These are phyloP conservation scores for Colletotrichum tamarilloi DNA, from an alignment of 2,329 filamentous ascomycete species.

Conservation along the genomic window DNA sequence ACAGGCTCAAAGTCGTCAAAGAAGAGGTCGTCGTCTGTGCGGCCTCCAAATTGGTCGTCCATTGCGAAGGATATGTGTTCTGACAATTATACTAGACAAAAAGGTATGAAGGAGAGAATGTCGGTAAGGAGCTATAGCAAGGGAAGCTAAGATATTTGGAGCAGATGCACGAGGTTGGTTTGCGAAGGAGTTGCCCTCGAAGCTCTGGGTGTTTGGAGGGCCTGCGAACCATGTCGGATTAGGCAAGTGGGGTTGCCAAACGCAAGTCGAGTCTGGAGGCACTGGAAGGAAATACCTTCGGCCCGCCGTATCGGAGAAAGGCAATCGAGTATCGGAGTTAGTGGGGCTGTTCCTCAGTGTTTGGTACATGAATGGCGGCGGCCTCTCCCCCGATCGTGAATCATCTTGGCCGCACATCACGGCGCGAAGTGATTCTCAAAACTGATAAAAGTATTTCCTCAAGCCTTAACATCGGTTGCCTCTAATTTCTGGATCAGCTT, in stretches of 20 bases:
- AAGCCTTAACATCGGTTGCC: not conserved
- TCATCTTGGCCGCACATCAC: conserved; percentile 35
- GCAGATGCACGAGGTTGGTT: conserved; percentile 11
- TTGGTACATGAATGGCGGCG: not conserved
- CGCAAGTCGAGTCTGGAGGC: not conserved
- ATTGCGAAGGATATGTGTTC: conserved; percentile 46
- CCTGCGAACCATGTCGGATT: conserved; percentile 22
- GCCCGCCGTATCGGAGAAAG: not conserved
- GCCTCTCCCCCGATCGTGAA: not conserved
- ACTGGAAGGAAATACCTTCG: not conserved
- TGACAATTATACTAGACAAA: not conserved
- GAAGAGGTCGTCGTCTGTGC: conserved; percentile 72
- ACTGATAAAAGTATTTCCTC: not conserved
- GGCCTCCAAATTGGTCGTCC: conserved; percentile 71
- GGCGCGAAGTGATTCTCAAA: not conserved
- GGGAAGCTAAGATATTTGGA: conserved; percentile 1
- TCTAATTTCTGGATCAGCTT: conserved; percentile 47
- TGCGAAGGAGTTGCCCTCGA: conserved; percentile 17
- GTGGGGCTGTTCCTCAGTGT: not conserved
- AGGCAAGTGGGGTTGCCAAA: conserved; percentile 19
- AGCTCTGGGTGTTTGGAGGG: conserved; percentile 18
- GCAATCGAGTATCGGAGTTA: not conserved
- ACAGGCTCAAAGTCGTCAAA: conserved; percentile 70
- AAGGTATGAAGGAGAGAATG: not conserved
- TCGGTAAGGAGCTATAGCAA: not conserved